phyloP scores from a whole-genome alignment of 1,139 yeast species.

The Diutina scorzettiae region DNA sequence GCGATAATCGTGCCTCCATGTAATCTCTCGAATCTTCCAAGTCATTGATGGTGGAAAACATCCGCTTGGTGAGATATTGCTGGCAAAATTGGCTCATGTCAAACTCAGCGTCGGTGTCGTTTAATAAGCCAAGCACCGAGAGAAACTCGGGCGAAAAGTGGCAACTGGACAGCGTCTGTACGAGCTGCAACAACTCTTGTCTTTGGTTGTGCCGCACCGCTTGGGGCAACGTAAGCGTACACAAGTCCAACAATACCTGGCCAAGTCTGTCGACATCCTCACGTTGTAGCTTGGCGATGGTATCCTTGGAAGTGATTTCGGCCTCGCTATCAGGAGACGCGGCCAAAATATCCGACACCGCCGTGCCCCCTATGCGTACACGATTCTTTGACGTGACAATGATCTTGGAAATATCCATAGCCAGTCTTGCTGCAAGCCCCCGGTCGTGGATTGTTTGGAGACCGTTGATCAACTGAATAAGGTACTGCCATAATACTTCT shows the following conservation, averaged over 20 bases:
- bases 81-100: slow-evolving; percentile 11
- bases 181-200: slow-evolving; percentile 9
- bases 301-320: slow-evolving; percentile 10
- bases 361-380: slow-evolving; percentile 60
- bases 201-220: slow-evolving; percentile 11
- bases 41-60: slow-evolving; percentile 38
- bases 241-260: slow-evolving; percentile 42
- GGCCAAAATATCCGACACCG: slow-evolving; percentile 55
- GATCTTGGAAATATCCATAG: slow-evolving; percentile 54
- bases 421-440: slow-evolving; percentile 49
- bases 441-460: slow-evolving; percentile 48
- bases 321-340: slow-evolving; percentile 7
- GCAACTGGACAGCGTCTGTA: slow-evolving; percentile 13
- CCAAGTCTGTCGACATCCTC: slow-evolving; percentile 51
- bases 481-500: slow-evolving; percentile 60
- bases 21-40: slow-evolving; percentile 49
- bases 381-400: slow-evolving; percentile 63
- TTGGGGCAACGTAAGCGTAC: slow-evolving; percentile 29
- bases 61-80: slow-evolving; percentile 22
- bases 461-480: slow-evolving; percentile 64
- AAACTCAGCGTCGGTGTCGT: slow-evolving; percentile 5
- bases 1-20: slow-evolving; percentile 52
- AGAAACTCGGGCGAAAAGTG: slow-evolving; percentile 16
- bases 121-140: slow-evolving; percentile 9
- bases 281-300: slow-evolving; percentile 24